A percentile compares a stretch with the other conserved stretches of the same genome.
These are phyloP conservation scores for Naganishia antarctica DNA, from an alignment of 768 basidiomycete species.

Conservation along the genomic window DNA sequence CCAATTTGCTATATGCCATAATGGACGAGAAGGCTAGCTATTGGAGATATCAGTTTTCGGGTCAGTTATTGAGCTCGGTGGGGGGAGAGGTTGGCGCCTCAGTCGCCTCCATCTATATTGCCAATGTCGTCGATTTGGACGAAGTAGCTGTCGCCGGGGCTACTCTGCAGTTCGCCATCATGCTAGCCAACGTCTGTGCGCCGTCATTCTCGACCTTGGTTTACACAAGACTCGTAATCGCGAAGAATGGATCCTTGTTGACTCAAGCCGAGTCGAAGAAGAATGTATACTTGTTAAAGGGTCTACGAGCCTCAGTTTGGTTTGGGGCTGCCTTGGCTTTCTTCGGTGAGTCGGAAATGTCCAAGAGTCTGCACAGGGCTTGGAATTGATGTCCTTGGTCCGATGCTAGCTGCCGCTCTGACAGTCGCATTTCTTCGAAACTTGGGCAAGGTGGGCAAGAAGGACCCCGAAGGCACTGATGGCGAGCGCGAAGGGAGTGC, in stretches of 20 bases:
- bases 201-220: constrained; percentile 41
- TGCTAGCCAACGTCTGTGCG: constrained; percentile 41
- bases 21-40: constrained; percentile 32
- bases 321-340: constrained; percentile 39
- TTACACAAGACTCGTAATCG: constrained; percentile 27
- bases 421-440: neutral
- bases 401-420: too few species aligned
- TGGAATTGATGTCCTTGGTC: too few species aligned
- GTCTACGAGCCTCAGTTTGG: constrained; percentile 42
- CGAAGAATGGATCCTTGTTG: constrained; percentile 16
- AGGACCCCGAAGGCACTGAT: neutral
- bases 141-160: constrained; percentile 37
- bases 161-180: constrained; percentile 41
- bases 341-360: constrained; percentile 31
- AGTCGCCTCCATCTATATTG: constrained; percentile 31
- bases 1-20: constrained; percentile 34
- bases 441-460: neutral
- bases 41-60: constrained; percentile 37
- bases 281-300: constrained; percentile 24
- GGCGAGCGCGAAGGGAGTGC: too few species aligned
- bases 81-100: constrained; percentile 33
- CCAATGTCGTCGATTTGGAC: constrained; percentile 32
- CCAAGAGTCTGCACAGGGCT: too few species aligned
- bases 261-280: neutral
- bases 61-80: constrained; percentile 30